These are phyloP conservation scores for Decorospora gaudefroyi DNA, from an alignment of 2,329 filamentous ascomycete genomes.

Conservation along the genomic window DNA sequence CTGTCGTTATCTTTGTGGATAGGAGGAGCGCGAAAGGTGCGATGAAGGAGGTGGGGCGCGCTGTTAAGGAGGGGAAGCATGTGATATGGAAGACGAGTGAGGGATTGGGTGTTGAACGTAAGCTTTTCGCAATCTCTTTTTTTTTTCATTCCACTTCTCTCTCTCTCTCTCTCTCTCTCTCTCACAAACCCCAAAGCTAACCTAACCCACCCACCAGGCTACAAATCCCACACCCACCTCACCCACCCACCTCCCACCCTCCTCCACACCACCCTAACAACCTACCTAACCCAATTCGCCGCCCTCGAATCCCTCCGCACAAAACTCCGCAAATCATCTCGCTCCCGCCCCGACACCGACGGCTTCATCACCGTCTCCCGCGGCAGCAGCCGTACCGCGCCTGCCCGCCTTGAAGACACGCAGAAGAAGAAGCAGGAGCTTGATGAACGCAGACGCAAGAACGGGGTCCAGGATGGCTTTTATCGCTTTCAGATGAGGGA, in stretches of 20 bases:
- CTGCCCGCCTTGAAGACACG: constrained; percentile 71
- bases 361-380: constrained; percentile 91
- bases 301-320: constrained; percentile 69
- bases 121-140: constrained; percentile 30
- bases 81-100: constrained; percentile 68
- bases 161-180: not conserved
- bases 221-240: constrained; percentile 68
- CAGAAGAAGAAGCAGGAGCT: constrained; percentile 62
- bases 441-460: constrained; percentile 60
- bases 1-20: constrained; percentile 83
- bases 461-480: constrained; percentile 66
- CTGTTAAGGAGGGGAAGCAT: constrained; percentile 60
- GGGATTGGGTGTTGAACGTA: constrained; percentile 57
- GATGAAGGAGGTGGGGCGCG: constrained; percentile 72
- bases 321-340: constrained; percentile 63
- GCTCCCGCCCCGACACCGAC: constrained; percentile 87
- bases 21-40: constrained; percentile 74
- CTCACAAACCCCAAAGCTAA: not conserved
- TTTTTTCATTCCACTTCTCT: constrained; percentile 15
- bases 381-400: constrained; percentile 69
- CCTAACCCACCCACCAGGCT: constrained; percentile 51
- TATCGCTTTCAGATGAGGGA: constrained; percentile 84
- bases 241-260: constrained; percentile 69
- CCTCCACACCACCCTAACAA: constrained; percentile 76
- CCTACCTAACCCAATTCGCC: constrained; percentile 80